Percentiles rank a stretch among this genome's conserved stretches.
Conservation (phyloP, 306 rosid species). For the barrel medic (Medicago truncatula) region MtrunA17r5.0-ANR NC_053042.1:45128501-45129000, state of each 20-base stretch:
- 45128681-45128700: constrained; percentile 38
- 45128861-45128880: constrained; percentile 12
- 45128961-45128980: background rate
- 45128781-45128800: constrained; percentile 34
- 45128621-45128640: constrained; percentile 35
- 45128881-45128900: constrained; percentile 21
- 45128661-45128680: constrained; percentile 14
- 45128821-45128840: constrained; percentile 41
- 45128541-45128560: constrained; percentile 74
- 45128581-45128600: constrained; percentile 92
- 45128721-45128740: constrained; percentile 78
- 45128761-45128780: constrained; percentile 82
- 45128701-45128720: constrained; percentile 91
- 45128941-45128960: constrained; percentile 20
- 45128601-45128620: constrained; percentile 96
- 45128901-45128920: constrained; percentile 17
- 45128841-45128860: constrained; percentile 18
- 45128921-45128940: constrained; percentile 38
- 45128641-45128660: constrained; percentile 35
- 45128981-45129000: constrained; percentile 11
- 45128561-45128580: constrained; percentile 93
- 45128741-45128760: constrained; percentile 98
- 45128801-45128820: constrained; percentile 31
- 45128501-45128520: constrained; percentile 8
- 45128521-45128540: constrained; percentile 35